Conservation (phyloP, 352 stramenopile genomes). For the Globisporangium takayamanum region DNA sequence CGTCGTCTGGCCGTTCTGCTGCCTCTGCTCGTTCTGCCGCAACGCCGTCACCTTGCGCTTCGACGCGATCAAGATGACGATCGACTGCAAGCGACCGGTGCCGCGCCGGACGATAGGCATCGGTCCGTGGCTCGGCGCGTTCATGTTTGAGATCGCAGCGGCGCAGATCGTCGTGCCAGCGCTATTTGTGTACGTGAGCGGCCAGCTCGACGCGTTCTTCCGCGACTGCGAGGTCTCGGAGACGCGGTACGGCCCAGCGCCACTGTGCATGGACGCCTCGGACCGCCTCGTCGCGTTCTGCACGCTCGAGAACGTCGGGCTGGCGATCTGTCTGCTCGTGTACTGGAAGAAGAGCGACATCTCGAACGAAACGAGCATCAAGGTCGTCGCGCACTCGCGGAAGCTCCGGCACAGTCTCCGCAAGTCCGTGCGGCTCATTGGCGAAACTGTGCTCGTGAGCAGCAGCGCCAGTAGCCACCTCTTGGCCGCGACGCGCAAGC, state of each 20-base stretch:
- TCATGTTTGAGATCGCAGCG: conserved; percentile 48
- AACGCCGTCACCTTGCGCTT: conserved; percentile 49
- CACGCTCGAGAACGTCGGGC: conserved; percentile 45
- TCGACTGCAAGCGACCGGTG: conserved; percentile 55
- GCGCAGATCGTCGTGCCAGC: conserved; percentile 40
- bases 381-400: conserved; percentile 47
- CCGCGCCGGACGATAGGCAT: conserved; percentile 48
- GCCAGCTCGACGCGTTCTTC: conserved; percentile 55
- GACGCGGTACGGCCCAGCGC: conserved; percentile 31
- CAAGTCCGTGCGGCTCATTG: conserved; percentile 53
- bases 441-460: conserved; percentile 42
- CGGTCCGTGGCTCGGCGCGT: conserved; percentile 40
- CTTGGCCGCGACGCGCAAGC: neutral
- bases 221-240: conserved; percentile 26
- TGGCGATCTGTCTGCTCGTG: conserved; percentile 40
- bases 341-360: conserved; percentile 52
- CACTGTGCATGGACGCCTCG: conserved; percentile 17
- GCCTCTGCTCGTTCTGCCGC: conserved; percentile 40
- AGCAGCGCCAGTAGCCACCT: neutral
- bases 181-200: conserved; percentile 60
- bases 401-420: conserved; percentile 45
- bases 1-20: conserved; percentile 60
- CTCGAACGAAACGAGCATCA: conserved; percentile 42
- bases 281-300: conserved; percentile 33
- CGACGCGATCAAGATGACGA: conserved; percentile 58